These are phyloP conservation scores for Withania somnifera DNA, from an alignment of 305 asterid genomes.

Conservation along the genomic window DNA sequence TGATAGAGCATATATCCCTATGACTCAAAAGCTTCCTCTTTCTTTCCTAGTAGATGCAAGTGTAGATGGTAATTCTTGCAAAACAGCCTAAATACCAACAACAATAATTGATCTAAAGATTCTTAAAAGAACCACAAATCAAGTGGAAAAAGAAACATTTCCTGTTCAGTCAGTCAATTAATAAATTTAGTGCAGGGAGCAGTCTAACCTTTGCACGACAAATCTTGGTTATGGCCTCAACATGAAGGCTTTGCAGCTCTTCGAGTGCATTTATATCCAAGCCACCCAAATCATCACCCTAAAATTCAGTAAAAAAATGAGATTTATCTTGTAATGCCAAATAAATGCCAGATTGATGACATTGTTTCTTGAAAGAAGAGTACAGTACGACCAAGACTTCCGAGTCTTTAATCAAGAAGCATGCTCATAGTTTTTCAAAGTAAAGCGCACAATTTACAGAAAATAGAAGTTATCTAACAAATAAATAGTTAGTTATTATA, in stretches of 20 bases:
- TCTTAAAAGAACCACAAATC: background rate
- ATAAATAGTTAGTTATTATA: background rate
- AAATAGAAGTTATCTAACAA: background rate
- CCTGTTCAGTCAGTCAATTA: background rate
- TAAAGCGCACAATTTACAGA: background rate
- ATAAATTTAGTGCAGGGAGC: background rate
- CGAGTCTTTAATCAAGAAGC: background rate
- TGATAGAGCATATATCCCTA: background rate
- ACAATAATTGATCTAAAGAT: background rate
- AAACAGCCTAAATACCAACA: background rate
- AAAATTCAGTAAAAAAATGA: background rate
- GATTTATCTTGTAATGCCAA: background rate
- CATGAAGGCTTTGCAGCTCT: conserved; percentile 30
- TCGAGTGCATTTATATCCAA: conserved; percentile 25
- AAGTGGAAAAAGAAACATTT: background rate
- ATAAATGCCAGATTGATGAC: background rate
- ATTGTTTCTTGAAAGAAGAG: background rate
- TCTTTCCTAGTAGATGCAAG: background rate
- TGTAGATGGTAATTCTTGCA: background rate
- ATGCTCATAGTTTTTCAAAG: background rate
- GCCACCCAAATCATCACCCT: conserved; percentile 28
- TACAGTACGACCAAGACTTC: background rate
- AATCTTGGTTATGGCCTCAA: conserved; percentile 35
- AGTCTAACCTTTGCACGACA: conserved; percentile 26
- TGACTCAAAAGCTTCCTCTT: background rate